Evolutionary conservation across 2,329 filamentous ascomycete species (phyloP).

Genomic region (Fusarium pininemorale): DNA sequence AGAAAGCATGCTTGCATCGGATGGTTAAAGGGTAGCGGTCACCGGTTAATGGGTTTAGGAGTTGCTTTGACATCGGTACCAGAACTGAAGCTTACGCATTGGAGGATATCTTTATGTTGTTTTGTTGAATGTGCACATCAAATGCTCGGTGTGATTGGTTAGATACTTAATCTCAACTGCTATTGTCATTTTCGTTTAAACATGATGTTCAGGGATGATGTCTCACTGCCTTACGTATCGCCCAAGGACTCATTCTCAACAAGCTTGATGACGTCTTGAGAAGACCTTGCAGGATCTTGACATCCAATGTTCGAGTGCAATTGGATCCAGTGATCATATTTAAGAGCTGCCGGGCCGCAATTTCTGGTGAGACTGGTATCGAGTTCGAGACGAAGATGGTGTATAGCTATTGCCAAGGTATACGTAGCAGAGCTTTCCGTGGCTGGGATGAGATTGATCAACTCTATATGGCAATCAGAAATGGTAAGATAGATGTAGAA

Average conservation of each 20-base stretch:
- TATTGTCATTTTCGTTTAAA: background rate
- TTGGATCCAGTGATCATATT: conserved; percentile 77
- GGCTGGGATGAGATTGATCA: conserved; percentile 56
- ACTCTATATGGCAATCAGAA: conserved; percentile 73
- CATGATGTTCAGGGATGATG: background rate
- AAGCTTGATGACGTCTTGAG: conserved; percentile 69
- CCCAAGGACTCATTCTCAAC: conserved; percentile 29
- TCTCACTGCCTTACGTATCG: background rate
- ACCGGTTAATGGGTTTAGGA: conserved; percentile 17
- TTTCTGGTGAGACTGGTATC: conserved; percentile 60
- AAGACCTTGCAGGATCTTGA: conserved; percentile 62
- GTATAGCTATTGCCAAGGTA: conserved; percentile 67
- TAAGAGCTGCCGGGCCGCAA: conserved; percentile 71
- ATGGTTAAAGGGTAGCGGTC: background rate
- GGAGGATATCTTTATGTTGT: background rate
- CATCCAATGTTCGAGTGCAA: conserved; percentile 61
- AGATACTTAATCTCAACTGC: background rate
- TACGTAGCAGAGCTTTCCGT: conserved; percentile 75
- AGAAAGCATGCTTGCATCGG: background rate
- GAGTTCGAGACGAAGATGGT: background rate
- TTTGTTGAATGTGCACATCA: background rate
- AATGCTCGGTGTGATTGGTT: background rate
- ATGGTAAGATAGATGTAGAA: conserved; percentile 71
- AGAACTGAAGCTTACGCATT: background rate
- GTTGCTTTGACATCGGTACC: conserved; percentile 16